phyloP scores from a whole-genome alignment of 208 protist species.

The Acanthamoeba healyi region DNA sequence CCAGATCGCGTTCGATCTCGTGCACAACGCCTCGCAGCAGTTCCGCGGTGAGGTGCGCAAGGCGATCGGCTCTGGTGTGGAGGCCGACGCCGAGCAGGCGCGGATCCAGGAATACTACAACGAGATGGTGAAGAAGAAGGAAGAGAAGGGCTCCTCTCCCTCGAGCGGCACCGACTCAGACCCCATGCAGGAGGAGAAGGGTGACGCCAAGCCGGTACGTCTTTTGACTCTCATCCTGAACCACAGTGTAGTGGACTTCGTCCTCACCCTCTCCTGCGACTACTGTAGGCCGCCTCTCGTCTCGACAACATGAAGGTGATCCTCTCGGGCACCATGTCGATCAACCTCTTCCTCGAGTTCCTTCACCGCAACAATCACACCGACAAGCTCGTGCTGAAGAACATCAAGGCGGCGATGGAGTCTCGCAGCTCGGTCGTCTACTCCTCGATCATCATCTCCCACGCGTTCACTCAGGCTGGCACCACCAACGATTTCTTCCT shows the following conservation, averaged over 20 bases:
- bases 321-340: conserved; percentile 92
- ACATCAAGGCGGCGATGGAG: conserved; percentile 93
- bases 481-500: conserved; percentile 98
- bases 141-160: conserved; percentile 12
- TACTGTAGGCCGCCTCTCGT: neutral
- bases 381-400: conserved; percentile 96
- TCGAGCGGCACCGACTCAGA: neutral
- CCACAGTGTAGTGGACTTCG: neutral
- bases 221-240: neutral
- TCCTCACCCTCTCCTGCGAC: neutral
- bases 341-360: conserved; percentile 96
- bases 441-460: conserved; percentile 96
- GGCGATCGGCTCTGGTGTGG: neutral
- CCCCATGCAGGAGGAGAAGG: conserved; percentile 59
- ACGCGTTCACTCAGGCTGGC: conserved; percentile 98
- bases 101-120: conserved; percentile 70
- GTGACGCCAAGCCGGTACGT: neutral
- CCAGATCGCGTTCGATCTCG: conserved; percentile 93
- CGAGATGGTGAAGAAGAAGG: conserved; percentile 74
- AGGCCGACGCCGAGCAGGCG: conserved; percentile 58
- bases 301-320: conserved; percentile 85
- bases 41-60: conserved; percentile 87
- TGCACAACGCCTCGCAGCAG: conserved; percentile 89
- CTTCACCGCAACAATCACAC: conserved; percentile 95
- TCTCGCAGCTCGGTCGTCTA: conserved; percentile 91